A percentile compares a stretch with the other conserved stretches of the same genome.
Evolutionary conservation across 148 eudicot species (phyloP).

Genomic region (Rhododendron ferrugineum): DNA sequence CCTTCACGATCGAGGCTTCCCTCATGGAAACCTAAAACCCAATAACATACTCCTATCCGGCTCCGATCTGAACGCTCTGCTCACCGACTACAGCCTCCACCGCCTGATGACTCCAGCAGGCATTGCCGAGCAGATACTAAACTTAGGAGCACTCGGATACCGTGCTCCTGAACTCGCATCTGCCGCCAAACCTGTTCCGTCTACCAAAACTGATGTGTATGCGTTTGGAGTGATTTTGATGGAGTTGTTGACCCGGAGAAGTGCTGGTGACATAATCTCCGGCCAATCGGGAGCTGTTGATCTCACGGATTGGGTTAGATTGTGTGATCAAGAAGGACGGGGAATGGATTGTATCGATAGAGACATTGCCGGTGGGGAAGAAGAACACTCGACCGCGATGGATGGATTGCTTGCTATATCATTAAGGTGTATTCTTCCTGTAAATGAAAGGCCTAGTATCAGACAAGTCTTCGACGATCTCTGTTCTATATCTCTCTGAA

Average conservation of each 20-base stretch:
- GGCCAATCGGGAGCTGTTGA: constrained; percentile 94
- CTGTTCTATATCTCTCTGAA: constrained; percentile 58
- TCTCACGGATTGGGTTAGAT: constrained; percentile 90
- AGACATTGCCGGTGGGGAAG: constrained; percentile 56
- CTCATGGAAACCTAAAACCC: constrained; percentile 93
- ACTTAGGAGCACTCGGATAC: constrained; percentile 90
- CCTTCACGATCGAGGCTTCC: constrained; percentile 74
- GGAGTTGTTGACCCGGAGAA: constrained; percentile 87
- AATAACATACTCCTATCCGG: constrained; percentile 62
- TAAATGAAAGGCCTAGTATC: constrained; percentile 87
- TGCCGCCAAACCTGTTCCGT: constrained; percentile 57
- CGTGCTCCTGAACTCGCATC: constrained; percentile 80
- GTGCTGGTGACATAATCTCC: constrained; percentile 95
- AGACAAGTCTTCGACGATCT: constrained; percentile 70
- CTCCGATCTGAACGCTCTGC: constrained; percentile 35
- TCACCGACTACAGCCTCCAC: constrained; percentile 80
- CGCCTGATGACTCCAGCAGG: constrained; percentile 91
- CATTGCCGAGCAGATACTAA: constrained; percentile 78
- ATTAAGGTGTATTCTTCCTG: constrained; percentile 79
- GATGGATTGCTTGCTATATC: constrained; percentile 76
- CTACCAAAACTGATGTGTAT: constrained; percentile 79
- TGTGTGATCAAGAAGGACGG: constrained; percentile 82
- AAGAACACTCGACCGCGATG: constrained; percentile 67
- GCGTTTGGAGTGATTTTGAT: constrained; percentile 86
- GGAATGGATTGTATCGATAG: constrained; percentile 83